A percentile compares a stretch with the other conserved stretches of the same genome.
Conservation (phyloP, 2,329 filamentous ascomycete species). For the Chaetomiaceae sp. region DNA sequence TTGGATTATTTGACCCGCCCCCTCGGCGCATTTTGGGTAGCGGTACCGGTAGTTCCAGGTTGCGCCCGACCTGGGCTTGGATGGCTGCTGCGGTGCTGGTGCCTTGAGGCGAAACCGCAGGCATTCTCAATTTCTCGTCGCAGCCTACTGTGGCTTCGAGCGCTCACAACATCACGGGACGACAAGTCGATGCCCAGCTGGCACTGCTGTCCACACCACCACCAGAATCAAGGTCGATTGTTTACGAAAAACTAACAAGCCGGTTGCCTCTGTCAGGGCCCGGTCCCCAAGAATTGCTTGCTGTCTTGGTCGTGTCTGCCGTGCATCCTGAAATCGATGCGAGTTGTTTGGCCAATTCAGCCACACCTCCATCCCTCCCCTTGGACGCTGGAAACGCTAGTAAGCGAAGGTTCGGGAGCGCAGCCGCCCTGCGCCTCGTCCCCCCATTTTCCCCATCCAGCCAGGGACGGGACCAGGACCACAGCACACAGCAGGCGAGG, state of each 20-base stretch:
- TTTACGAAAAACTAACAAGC: neutral
- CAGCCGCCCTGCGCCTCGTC: conserved; percentile 25
- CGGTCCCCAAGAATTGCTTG: too few species aligned
- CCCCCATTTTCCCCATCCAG: conserved; percentile 6
- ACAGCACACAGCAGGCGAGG: too few species aligned
- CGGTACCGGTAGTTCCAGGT: neutral
- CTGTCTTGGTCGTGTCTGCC: too few species aligned
- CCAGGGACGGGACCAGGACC: neutral
- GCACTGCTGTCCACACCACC: too few species aligned
- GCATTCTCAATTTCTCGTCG: conserved; percentile 13
- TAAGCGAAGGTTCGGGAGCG: conserved; percentile 16
- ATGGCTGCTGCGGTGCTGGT: conserved; percentile 13
- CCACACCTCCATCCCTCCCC: neutral
- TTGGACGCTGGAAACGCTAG: neutral
- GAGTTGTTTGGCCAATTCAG: neutral
- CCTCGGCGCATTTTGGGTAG: neutral
- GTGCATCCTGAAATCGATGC: too few species aligned
- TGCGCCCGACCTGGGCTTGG: neutral
- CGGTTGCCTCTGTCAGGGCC: neutral
- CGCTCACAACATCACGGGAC: too few species aligned
- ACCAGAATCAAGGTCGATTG: neutral
- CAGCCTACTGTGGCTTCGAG: neutral
- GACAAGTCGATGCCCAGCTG: neutral
- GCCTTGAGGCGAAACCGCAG: conserved; percentile 13
- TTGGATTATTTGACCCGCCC: too few species aligned